These are phyloP conservation scores for Kickxella alabastrina DNA, from an alignment of 192 early-diverging fungal species.

Conservation along the genomic window DNA sequence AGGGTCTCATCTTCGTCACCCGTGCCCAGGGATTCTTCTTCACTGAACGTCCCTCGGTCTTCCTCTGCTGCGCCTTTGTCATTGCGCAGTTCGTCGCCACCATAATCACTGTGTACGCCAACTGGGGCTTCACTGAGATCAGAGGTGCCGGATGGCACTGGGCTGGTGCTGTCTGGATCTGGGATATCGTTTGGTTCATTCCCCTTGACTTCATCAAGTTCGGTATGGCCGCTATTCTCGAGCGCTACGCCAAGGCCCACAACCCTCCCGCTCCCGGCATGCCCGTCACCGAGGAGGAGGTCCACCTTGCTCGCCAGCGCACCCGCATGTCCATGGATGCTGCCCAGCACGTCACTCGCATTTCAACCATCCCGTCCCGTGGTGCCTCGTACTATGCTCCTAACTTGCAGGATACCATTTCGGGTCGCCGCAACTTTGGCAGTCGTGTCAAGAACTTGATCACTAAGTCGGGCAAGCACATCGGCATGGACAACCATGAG, in stretches of 20 bases:
- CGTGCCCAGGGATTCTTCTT: slow-evolving; percentile 74
- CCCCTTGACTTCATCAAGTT: slow-evolving; percentile 79
- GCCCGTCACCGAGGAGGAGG: slow-evolving; percentile 30
- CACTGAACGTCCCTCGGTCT: slow-evolving; percentile 66
- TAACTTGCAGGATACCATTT: slow-evolving; percentile 52
- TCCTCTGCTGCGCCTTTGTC: slow-evolving; percentile 64
- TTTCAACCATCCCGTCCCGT: slow-evolving; percentile 57
- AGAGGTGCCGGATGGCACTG: slow-evolving; percentile 70
- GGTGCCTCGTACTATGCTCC: slow-evolving; percentile 62
- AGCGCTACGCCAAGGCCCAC: slow-evolving; percentile 48
- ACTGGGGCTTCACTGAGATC: slow-evolving; percentile 75
- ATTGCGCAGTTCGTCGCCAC: slow-evolving; percentile 69
- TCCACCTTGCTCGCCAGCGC: slow-evolving; percentile 54
- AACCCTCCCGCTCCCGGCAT: slow-evolving; percentile 31
- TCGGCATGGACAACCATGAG: slow-evolving; percentile 61
- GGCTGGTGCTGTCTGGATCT: slow-evolving; percentile 74
- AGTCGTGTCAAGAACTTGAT: slow-evolving; percentile 45
- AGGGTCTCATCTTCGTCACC: slow-evolving; percentile 75
- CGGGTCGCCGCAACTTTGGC: slow-evolving; percentile 56
- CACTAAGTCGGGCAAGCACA: slow-evolving; percentile 54
- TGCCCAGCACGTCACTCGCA: slow-evolving; percentile 55
- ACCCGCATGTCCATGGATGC: slow-evolving; percentile 54
- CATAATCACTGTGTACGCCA: slow-evolving; percentile 80
- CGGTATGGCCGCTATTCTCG: slow-evolving; percentile 58
- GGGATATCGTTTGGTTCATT: slow-evolving; percentile 76